Evolutionary conservation across 2,329 filamentous ascomycete genomes (phyloP).

Genomic region (Berkeleyomyces rouxiae): DNA sequence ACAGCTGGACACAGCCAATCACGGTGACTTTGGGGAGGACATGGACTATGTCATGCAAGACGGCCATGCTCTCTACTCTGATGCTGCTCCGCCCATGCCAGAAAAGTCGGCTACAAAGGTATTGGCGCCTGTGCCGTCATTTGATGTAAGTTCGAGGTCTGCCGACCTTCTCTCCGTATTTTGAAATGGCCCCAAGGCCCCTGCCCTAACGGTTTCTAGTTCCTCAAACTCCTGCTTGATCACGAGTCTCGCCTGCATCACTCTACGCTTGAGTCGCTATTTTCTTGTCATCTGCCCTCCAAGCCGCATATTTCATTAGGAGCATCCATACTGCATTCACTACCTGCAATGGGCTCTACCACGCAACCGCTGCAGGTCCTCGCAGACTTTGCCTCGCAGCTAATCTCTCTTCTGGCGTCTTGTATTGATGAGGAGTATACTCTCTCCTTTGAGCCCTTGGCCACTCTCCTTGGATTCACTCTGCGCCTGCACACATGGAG

Average conservation of each 20-base stretch:
- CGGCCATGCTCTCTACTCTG: neutral
- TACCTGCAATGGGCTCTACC: constrained; percentile 39
- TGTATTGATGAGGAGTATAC: constrained; percentile 49
- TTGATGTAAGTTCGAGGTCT: constrained; percentile 4
- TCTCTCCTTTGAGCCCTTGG: constrained; percentile 46
- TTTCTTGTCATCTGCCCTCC: constrained; percentile 30
- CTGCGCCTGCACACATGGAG: constrained; percentile 43
- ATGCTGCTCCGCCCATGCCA: neutral
- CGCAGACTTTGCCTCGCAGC: constrained; percentile 44
- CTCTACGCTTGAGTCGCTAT: constrained; percentile 50
- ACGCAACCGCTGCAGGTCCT: constrained; percentile 38
- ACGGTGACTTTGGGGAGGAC: constrained; percentile 13
- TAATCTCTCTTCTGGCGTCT: constrained; percentile 51
- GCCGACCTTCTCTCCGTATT: neutral
- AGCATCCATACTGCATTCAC: constrained; percentile 47
- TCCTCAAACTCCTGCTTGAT: constrained; percentile 46
- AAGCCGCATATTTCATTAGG: constrained; percentile 34
- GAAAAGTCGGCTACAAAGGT: neutral
- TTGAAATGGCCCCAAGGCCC: too few relatives aligned
- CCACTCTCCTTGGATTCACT: constrained; percentile 47
- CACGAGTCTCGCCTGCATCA: constrained; percentile 40
- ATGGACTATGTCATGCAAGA: neutral
- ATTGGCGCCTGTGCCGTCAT: constrained; percentile 3
- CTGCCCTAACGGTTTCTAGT: constrained; percentile 22
- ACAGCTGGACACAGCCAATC: constrained; percentile 33